Evolutionary conservation across 768 basidiomycete species (phyloP).

Genomic region (Auriscalpium microsporum): DNA sequence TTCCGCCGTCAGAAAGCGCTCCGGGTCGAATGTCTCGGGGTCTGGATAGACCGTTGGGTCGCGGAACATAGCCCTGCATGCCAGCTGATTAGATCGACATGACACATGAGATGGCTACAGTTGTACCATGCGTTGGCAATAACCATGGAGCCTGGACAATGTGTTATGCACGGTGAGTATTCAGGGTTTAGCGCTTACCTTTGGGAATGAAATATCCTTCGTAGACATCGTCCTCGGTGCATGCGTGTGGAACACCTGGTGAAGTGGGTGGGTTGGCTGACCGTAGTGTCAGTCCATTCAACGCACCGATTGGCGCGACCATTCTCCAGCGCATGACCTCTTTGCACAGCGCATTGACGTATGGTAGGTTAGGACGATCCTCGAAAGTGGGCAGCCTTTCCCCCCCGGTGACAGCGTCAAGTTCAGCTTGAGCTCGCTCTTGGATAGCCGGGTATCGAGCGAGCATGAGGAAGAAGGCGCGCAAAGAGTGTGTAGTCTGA

Average conservation of each 20-base stretch:
- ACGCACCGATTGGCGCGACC: constrained; percentile 4
- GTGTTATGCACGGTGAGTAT: background rate
- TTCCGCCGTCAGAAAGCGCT: constrained; percentile 11
- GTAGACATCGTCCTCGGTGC: constrained; percentile 3
- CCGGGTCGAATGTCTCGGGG: constrained; percentile 10
- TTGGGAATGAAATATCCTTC: constrained; percentile 4
- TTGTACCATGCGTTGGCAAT: constrained; percentile 5
- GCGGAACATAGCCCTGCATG: constrained; percentile 6
- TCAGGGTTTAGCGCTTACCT: background rate
- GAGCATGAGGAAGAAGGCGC: constrained; percentile 20
- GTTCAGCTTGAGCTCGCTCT: constrained; percentile 18
- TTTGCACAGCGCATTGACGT: constrained; percentile 18
- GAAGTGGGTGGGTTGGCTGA: background rate
- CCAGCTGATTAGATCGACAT: too few relatives aligned
- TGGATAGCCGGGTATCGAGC: constrained; percentile 21
- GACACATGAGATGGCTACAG: too few relatives aligned
- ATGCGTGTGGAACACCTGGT: background rate
- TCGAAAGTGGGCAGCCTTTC: constrained; percentile 20
- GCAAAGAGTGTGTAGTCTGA: too few relatives aligned
- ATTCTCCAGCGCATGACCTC: constrained; percentile 20
- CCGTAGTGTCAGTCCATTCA: background rate
- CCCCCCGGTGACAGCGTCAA: constrained; percentile 19
- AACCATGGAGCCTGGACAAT: background rate
- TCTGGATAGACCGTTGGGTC: constrained; percentile 7
- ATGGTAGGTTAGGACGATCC: constrained; percentile 20